These are phyloP conservation scores for Termitomyces sp. DNA, from an alignment of 768 basidiomycete genomes.

Conservation along the genomic window DNA sequence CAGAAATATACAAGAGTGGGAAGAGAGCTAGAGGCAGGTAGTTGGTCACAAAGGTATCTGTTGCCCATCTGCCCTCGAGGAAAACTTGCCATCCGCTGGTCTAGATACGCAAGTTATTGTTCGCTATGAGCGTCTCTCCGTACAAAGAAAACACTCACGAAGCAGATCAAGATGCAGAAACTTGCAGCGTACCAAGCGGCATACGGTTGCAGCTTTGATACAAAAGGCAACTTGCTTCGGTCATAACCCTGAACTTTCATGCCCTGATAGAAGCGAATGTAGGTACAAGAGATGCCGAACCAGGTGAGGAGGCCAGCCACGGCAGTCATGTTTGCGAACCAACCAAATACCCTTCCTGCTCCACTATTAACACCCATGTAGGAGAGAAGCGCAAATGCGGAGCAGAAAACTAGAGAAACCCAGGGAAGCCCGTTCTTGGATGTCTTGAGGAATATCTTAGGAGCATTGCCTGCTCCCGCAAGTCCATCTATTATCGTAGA, in stretches of 20 bases:
- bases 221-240: slow-evolving; percentile 69
- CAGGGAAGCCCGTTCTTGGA: slow-evolving; percentile 76
- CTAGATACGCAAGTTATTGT: slow-evolving; percentile 24
- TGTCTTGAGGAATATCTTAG: slow-evolving; percentile 71
- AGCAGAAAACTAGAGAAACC: slow-evolving; percentile 65
- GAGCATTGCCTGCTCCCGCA: slow-evolving; percentile 78
- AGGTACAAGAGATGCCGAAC: slow-evolving; percentile 76
- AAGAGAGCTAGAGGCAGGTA: slow-evolving; percentile 72
- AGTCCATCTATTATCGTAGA: slow-evolving; percentile 60
- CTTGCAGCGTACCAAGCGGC: slow-evolving; percentile 61
- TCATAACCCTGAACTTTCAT: slow-evolving; percentile 78
- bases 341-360: slow-evolving; percentile 73
- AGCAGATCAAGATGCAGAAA: slow-evolving; percentile 49
- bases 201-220: slow-evolving; percentile 65
- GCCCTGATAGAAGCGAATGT: slow-evolving; percentile 84
- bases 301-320: slow-evolving; percentile 73
- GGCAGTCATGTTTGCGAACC: slow-evolving; percentile 79
- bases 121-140: too few species aligned
- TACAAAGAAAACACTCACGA: slow-evolving; percentile 48
- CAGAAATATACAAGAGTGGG: slow-evolving; percentile 69
- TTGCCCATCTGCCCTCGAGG: slow-evolving; percentile 43
- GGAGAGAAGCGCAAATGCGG: slow-evolving; percentile 66
- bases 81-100: slow-evolving; percentile 44
- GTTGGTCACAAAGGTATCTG: slow-evolving; percentile 76
- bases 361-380: slow-evolving; percentile 75